Conservation (phyloP, 192 early-diverging fungal genomes). For the Entomortierella parvispora region DNA sequence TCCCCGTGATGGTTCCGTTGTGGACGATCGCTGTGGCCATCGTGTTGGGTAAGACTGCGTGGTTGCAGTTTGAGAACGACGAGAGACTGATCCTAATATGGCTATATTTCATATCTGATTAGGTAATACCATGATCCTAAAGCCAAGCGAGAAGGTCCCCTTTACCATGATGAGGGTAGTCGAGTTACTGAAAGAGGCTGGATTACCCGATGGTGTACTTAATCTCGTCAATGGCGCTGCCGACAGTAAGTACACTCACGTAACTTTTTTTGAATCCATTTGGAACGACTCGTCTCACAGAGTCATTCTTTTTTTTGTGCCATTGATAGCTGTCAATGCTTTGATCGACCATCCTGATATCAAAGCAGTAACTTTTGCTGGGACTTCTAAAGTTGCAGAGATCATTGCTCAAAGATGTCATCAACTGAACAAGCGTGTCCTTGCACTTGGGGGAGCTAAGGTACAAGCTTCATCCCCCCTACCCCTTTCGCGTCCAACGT, state of each 20-base stretch:
- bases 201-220: conserved; percentile 81
- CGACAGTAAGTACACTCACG: conserved; percentile 55
- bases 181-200: conserved; percentile 63
- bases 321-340: conserved; percentile 56
- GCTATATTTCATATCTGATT: conserved; percentile 33
- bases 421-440: conserved; percentile 71
- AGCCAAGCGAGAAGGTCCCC: conserved; percentile 87
- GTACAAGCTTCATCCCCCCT: too few species aligned
- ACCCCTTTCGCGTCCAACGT: too few species aligned
- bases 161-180: conserved; percentile 80
- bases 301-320: background rate
- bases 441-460: conserved; percentile 79
- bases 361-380: conserved; percentile 81
- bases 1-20: conserved; percentile 87
- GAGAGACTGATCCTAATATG: background rate
- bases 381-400: conserved; percentile 80
- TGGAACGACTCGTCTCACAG: conserved; percentile 27
- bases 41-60: conserved; percentile 50
- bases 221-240: conserved; percentile 80
- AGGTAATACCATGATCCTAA: conserved; percentile 78
- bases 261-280: conserved; percentile 72
- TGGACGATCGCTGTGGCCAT: conserved; percentile 85
- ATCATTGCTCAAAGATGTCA: conserved; percentile 58
- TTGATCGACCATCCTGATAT: conserved; percentile 72
- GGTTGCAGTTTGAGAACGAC: background rate